Evolutionary conservation across 192 early-diverging fungal species (phyloP).

Genomic region (Piromyces finnis): DNA sequence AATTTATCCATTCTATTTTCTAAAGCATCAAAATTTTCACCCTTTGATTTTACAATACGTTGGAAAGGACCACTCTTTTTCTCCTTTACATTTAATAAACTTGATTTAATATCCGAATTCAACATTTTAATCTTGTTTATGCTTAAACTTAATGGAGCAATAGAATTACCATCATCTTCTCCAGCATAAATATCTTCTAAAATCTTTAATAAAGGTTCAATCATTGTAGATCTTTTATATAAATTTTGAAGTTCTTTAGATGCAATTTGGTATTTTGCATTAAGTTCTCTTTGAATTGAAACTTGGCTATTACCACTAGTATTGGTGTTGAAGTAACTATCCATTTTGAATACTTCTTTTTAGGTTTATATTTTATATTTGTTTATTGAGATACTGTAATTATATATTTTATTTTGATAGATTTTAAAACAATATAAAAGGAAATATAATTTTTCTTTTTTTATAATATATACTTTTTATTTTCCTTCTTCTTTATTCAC

Average conservation of each 20-base stretch:
- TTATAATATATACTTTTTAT: not conserved
- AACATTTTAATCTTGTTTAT: not conserved
- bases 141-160: not conserved
- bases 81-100: not conserved
- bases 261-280: not conserved
- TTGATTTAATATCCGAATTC: not conserved
- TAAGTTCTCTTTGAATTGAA: not conserved
- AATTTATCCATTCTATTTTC: not conserved
- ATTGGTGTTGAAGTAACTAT: not conserved
- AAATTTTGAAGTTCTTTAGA: not conserved
- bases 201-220: not conserved
- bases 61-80: not conserved
- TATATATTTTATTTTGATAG: too few species aligned
- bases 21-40: not conserved
- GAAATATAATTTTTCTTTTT: too few species aligned
- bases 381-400: not conserved
- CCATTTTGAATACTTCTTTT: not conserved
- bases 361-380: not conserved
- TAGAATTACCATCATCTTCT: not conserved
- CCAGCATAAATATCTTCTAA: not conserved
- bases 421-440: too few species aligned
- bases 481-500: not conserved
- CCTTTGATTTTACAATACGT: not conserved
- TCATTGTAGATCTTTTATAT: not conserved
- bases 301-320: not conserved